A percentile compares a stretch with the other conserved stretches of the same genome.
These are phyloP conservation scores for Fusarium sp. DNA, from an alignment of 2,329 filamentous ascomycete species.

Conservation along the genomic window DNA sequence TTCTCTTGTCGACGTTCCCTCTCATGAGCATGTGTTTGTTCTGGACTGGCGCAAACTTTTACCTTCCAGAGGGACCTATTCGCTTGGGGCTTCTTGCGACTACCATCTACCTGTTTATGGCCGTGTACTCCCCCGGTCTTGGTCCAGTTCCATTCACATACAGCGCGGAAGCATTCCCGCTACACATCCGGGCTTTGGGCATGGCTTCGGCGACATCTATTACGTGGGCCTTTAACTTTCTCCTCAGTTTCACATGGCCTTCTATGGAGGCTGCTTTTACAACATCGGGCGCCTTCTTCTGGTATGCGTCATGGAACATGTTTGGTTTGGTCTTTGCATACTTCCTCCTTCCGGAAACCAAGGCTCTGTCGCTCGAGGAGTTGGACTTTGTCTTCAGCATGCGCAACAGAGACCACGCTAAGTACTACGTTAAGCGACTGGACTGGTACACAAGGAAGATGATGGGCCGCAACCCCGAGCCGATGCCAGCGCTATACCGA, in stretches of 20 bases:
- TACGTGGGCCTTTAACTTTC: constrained; percentile 49
- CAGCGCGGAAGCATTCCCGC: constrained; percentile 51
- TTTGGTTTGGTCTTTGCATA: constrained; percentile 59
- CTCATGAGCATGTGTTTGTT: constrained; percentile 45
- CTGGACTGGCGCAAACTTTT: constrained; percentile 44
- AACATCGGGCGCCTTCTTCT: constrained; percentile 49
- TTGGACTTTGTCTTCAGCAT: constrained; percentile 61
- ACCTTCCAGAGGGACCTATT: constrained; percentile 22
- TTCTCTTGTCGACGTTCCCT: constrained; percentile 50
- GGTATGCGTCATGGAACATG: constrained; percentile 60
- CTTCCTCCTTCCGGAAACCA: constrained; percentile 62
- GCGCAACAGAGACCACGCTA: constrained; percentile 52
- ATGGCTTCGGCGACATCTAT: constrained; percentile 52
- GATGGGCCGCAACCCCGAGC: constrained; percentile 2
- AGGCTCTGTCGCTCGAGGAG: constrained; percentile 61
- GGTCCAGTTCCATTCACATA: constrained; percentile 52
- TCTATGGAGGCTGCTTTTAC: constrained; percentile 43
- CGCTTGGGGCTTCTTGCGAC: constrained; percentile 44
- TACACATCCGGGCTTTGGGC: constrained; percentile 49
- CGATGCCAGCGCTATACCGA: constrained; percentile 28
- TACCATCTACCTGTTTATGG: constrained; percentile 50
- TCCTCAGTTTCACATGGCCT: constrained; percentile 48
- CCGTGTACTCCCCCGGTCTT: constrained; percentile 50
- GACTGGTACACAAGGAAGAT: constrained; percentile 18
- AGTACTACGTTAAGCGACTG: constrained; percentile 47